Conservation (phyloP, 768 basidiomycete genomes). For the Mycena kentingensis region DNA sequence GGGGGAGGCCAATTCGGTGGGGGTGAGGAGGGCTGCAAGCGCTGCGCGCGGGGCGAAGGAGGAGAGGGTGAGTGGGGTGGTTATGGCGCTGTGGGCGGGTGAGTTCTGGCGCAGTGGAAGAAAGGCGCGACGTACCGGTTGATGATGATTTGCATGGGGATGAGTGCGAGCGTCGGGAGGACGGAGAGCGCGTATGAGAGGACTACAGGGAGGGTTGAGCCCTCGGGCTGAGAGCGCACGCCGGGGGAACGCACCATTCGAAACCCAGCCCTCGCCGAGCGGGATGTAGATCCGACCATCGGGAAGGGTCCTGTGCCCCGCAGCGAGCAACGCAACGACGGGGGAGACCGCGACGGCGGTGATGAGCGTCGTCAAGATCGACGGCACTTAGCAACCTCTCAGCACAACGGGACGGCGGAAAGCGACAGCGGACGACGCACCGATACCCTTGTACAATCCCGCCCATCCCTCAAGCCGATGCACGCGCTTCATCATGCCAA, state of each 20-base stretch:
- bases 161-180: not conserved
- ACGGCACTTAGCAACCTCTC: not conserved
- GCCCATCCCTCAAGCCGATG: not conserved
- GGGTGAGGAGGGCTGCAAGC: not conserved
- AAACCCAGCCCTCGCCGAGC: too few species aligned
- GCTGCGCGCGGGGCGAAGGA: not conserved
- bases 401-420: not conserved
- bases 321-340: not conserved
- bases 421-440: not conserved
- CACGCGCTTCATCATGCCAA: constrained; percentile 1
- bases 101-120: too few species aligned
- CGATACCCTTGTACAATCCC: not conserved
- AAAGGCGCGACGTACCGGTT: too few species aligned
- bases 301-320: not conserved
- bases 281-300: not conserved
- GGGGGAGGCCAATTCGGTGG: not conserved
- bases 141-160: not conserved
- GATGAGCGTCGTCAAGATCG: not conserved
- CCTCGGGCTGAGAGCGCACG: too few species aligned
- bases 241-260: too few species aligned
- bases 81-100: too few species aligned
- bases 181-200: not conserved
- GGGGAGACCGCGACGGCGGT: not conserved
- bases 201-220: not conserved
- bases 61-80: not conserved